phyloP scores from a whole-genome alignment of 2,329 filamentous ascomycete genomes.

The Decorospora gaudefroyi region DNA sequence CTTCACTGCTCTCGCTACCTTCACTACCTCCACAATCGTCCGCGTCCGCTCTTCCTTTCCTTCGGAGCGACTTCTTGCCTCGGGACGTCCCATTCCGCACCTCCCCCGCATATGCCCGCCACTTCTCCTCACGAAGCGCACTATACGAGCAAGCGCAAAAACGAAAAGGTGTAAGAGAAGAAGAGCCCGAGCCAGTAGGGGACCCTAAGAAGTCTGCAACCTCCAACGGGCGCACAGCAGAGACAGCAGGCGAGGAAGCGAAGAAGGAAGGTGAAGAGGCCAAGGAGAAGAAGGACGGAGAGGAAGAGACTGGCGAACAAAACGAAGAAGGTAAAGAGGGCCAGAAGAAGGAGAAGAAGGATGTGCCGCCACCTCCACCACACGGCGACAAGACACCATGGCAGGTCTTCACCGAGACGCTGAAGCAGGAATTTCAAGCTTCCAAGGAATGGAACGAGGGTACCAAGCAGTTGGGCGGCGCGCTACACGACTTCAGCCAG shows the following conservation, averaged over 20 bases:
- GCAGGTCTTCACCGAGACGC: conserved; percentile 98
- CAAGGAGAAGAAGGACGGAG: conserved; percentile 49
- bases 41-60: conserved; percentile 43
- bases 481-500: conserved; percentile 88
- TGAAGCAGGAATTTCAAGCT: conserved; percentile 89
- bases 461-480: conserved; percentile 89
- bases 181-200: conserved; percentile 31
- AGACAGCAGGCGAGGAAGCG: conserved; percentile 44
- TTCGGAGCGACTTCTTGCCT: conserved; percentile 52
- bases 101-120: conserved; percentile 51
- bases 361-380: conserved; percentile 81
- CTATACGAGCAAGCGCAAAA: conserved; percentile 45
- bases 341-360: conserved; percentile 66
- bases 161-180: conserved; percentile 41
- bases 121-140: conserved; percentile 50
- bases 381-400: conserved; percentile 98
- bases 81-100: conserved; percentile 48
- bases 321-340: conserved; percentile 49
- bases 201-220: conserved; percentile 51
- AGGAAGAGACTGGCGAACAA: conserved; percentile 55
- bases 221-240: conserved; percentile 39
- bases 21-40: conserved; percentile 21
- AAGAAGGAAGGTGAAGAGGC: conserved; percentile 51
- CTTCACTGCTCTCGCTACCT: conserved; percentile 14
- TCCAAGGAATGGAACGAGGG: conserved; percentile 99